Evolutionary conservation across 2,329 filamentous ascomycete species (phyloP), one percentile per base, ranked within the genome.

Genomic region (Huntiella omanensis): DNA sequence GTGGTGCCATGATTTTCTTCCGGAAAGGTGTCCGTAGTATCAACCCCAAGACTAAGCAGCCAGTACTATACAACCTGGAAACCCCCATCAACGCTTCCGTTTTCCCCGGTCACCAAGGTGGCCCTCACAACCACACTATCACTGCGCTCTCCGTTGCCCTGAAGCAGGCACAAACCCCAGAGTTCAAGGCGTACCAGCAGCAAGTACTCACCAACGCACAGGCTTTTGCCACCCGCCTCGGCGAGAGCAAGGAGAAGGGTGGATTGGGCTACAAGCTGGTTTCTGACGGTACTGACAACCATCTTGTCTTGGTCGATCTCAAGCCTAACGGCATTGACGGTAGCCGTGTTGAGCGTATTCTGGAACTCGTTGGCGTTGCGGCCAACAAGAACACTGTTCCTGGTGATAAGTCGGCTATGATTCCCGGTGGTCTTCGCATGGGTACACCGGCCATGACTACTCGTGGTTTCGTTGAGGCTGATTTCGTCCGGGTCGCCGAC

Each of bases 1-100:
- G 91, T 62, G 91, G 91, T 59, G 91, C 91, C 61, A 98, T 98
- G 91, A 98, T 98, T 69, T 98, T 98, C 77, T 98, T 87, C 79
- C 84, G 91, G 66, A 95, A 93, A 71, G 91, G 91, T 53, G 80
- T 95, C 51, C 83, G 88, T 59, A 85, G 81, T 58, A 81, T 81
- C 46, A 84, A 96, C 60, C 69, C 82, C 65, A 95, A 95, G 75
- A 86, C 86, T 58, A 88, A 94, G 68, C 75, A 88, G 70, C 80
- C 73, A 44, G 22, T 7, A 28, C 69, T 87, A 57, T 98, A 95
- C 63, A 86, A 98, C 59, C 76, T 98, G 33, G 91, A 98, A 71
- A 76, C 79, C 56, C 83, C 86, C 48, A 98, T 98, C 72, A 98
- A 98, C 71, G 87, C 92, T 64, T 96, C 91, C 49, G 91, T 98